Percentiles rank a stretch among this genome's conserved stretches.
phyloP scores from a whole-genome alignment of 1,139 yeast species.

The Pichia sp. region DNA sequence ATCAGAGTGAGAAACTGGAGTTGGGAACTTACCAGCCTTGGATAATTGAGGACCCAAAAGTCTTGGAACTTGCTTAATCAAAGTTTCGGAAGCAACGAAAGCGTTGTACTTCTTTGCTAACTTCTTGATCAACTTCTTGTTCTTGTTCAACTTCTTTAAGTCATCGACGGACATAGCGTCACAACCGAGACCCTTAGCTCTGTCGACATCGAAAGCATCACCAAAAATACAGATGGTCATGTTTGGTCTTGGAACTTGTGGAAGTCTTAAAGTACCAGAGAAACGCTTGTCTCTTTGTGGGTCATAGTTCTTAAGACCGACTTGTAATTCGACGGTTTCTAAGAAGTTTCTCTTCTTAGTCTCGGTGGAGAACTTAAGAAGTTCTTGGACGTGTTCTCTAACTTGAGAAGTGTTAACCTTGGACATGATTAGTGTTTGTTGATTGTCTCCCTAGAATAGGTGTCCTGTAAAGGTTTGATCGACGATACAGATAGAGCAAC shows the following conservation, averaged over 20 bases:
- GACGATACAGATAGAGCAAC: conserved; percentile 14
- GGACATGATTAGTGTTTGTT: conserved; percentile 58
- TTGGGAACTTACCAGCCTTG: conserved; percentile 99
- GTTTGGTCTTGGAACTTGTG: conserved; percentile 99
- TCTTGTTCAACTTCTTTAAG: conserved; percentile 99
- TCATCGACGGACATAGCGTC: conserved; percentile 99
- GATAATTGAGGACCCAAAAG: conserved; percentile 99
- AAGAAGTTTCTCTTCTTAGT: conserved; percentile 99
- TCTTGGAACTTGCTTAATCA: conserved; percentile 99
- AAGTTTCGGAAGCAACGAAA: conserved; percentile 98
- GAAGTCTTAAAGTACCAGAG: conserved; percentile 99
- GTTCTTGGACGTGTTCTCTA: conserved; percentile 93
- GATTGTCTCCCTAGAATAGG: conserved; percentile 63
- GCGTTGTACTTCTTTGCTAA: conserved; percentile 99
- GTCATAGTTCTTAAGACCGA: conserved; percentile 99
- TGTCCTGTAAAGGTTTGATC: conserved; percentile 24
- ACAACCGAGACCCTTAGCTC: conserved; percentile 99
- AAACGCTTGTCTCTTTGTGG: conserved; percentile 99
- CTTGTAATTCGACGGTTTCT: conserved; percentile 99
- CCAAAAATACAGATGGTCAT: conserved; percentile 99
- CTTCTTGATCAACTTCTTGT: conserved; percentile 99
- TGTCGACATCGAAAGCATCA: conserved; percentile 99
- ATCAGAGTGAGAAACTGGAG: conserved; percentile 99
- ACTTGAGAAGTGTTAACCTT: conserved; percentile 90
- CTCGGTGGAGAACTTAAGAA: conserved; percentile 84